Conservation (phyloP, 2,329 filamentous ascomycete species). For the Penicillium sp. region DNA sequence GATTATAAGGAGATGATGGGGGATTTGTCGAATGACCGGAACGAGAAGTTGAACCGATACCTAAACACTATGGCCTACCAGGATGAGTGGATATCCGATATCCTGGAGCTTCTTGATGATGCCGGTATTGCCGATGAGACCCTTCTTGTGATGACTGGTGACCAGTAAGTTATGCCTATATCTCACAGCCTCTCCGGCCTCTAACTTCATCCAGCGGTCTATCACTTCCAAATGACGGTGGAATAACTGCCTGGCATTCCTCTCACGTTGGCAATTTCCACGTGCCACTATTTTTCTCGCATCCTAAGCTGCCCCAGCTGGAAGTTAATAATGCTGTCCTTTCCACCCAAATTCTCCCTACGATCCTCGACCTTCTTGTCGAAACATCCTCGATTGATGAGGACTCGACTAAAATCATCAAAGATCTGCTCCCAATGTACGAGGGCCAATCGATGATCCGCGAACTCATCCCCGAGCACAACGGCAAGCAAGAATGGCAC, state of each 20-base stretch:
- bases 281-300: slow-evolving; percentile 27
- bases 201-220: slow-evolving; percentile 18
- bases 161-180: slow-evolving; percentile 22
- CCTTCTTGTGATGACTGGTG: slow-evolving; percentile 31
- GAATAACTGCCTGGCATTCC: slow-evolving; percentile 31
- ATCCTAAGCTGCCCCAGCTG: slow-evolving; percentile 28
- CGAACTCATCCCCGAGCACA: slow-evolving; percentile 36
- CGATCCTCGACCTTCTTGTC: slow-evolving; percentile 49
- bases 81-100: slow-evolving; percentile 28
- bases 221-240: slow-evolving; percentile 29
- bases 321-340: slow-evolving; percentile 23
- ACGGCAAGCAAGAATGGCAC: slow-evolving; percentile 38
- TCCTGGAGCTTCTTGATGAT: slow-evolving; percentile 30
- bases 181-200: too few species aligned
- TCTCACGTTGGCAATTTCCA: slow-evolving; percentile 29
- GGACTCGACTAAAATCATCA: slow-evolving; percentile 34
- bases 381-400: slow-evolving; percentile 43
- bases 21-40: slow-evolving; percentile 5
- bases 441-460: slow-evolving; percentile 51
- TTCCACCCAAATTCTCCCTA: slow-evolving; percentile 45
- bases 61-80: slow-evolving; percentile 30
- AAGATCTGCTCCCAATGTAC: slow-evolving; percentile 47
- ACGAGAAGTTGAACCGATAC: slow-evolving; percentile 28
- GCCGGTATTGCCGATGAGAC: slow-evolving; percentile 33
- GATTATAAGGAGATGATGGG: slow-evolving; percentile 25